These are phyloP conservation scores for Trichosporon ovoides DNA, from an alignment of 1,284 basidiomycete species.

Conservation along the genomic window DNA sequence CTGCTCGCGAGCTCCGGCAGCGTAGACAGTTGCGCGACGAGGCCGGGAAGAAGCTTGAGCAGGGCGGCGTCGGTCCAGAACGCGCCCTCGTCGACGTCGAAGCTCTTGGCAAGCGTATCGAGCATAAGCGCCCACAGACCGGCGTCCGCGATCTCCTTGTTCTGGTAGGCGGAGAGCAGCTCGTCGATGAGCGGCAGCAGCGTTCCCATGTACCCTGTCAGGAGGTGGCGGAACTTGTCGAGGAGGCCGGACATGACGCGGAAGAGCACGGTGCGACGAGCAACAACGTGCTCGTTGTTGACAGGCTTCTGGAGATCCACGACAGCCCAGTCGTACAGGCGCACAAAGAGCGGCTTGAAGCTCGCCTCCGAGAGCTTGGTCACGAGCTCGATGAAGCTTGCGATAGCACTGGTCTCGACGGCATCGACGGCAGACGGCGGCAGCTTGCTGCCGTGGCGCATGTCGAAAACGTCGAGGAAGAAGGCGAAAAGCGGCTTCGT, in stretches of 20 bases:
- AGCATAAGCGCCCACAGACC: constrained; percentile 64
- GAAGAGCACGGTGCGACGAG: constrained; percentile 63
- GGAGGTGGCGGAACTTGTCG: constrained; percentile 80
- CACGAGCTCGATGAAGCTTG: constrained; percentile 82
- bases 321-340: constrained; percentile 93
- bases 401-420: constrained; percentile 53
- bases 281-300: constrained; percentile 30
- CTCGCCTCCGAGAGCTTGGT: constrained; percentile 88
- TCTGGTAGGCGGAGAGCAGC: constrained; percentile 56
- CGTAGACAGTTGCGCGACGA: constrained; percentile 60
- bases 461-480: constrained; percentile 73
- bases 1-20: constrained; percentile 14
- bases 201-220: constrained; percentile 84
- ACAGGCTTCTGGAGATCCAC: constrained; percentile 50
- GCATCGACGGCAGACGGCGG: constrained; percentile 33
- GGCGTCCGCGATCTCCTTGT: constrained; percentile 32
- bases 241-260: constrained; percentile 66
- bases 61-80: constrained; percentile 85
- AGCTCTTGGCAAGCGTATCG: constrained; percentile 61
- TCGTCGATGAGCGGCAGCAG: constrained; percentile 66
- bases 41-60: constrained; percentile 56
- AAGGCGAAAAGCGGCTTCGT: constrained; percentile 71
- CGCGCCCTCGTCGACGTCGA: constrained; percentile 73
- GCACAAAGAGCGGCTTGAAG: constrained; percentile 88
- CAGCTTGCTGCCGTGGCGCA: constrained; percentile 46